Percentiles rank a stretch among this genome's conserved stretches.
phyloP scores from a whole-genome alignment of 768 basidiomycete species.

The button mushroom (Agaricus bisporus) region DNA sequence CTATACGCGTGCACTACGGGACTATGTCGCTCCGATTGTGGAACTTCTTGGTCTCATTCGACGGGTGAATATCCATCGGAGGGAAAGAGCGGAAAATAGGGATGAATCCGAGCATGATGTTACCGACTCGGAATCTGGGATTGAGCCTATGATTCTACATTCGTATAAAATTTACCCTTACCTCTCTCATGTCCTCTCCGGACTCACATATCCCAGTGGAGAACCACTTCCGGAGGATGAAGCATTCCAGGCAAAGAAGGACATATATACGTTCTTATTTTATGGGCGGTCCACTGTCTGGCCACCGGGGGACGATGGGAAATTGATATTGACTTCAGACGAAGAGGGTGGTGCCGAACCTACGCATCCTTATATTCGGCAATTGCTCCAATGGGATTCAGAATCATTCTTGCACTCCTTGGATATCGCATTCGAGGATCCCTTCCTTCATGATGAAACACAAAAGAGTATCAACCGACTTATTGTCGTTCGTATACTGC shows the following conservation, averaged over 20 bases:
- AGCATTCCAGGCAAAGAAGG: slow-evolving; percentile 60
- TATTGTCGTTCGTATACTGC: slow-evolving; percentile 74
- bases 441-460: slow-evolving; percentile 78
- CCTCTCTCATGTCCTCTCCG: slow-evolving; percentile 72
- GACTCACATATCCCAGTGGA: slow-evolving; percentile 82
- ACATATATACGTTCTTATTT: slow-evolving; percentile 81
- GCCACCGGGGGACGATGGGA: slow-evolving; percentile 68
- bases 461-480: slow-evolving; percentile 60
- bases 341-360: slow-evolving; percentile 73
- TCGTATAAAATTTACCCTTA: slow-evolving; percentile 94
- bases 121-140: slow-evolving; percentile 23
- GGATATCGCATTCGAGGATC: slow-evolving; percentile 92
- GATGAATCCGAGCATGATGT: slow-evolving; percentile 19
- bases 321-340: slow-evolving; percentile 68
- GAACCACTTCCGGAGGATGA: slow-evolving; percentile 62
- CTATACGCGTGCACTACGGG: slow-evolving; percentile 81
- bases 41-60: slow-evolving; percentile 77
- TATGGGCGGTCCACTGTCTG: slow-evolving; percentile 73
- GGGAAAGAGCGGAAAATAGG: slow-evolving; percentile 24
- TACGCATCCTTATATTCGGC: slow-evolving; percentile 84
- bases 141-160: slow-evolving; percentile 59
- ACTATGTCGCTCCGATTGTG: slow-evolving; percentile 86
- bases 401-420: slow-evolving; percentile 92
- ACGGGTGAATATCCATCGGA: slow-evolving; percentile 52
- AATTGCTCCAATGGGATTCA: slow-evolving; percentile 82